Evolutionary conservation across 129 eudicot genomes (phyloP), one percentile per base, ranked within the genome.

Genomic region (Oenanthe sinensis): DNA sequence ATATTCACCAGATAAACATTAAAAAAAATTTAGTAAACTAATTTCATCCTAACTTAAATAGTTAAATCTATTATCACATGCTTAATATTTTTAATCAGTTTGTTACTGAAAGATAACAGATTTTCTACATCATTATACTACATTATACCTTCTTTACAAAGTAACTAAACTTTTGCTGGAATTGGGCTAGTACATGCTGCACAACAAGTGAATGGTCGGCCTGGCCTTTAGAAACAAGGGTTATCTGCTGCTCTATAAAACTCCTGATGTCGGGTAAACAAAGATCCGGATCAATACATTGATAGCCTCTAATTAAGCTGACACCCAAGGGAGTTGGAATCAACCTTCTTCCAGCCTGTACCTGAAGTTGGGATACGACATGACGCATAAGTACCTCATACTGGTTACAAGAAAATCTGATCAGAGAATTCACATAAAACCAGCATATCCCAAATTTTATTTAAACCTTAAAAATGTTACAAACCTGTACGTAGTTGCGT

Each of bases 191-290:
- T 44, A 88, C 92, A 75, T 91, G 97, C 74, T 88, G 86, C 81
- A 93, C 93, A 77, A 93, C 91, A 76, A 89, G 87, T 16, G 87
- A 80, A 85, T 91, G 91, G 73, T 93, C 87, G 75, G 97, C 97
- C 82, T 89, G 91, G 71, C 98, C 98, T 87, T 93, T 93, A 33
- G 97, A 93, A 76, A 93, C 90, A 26, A 91, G 95, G 70, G 90
- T 83, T 74, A 93, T 93, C 80, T 93, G 98, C 42, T 93, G 95
- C 84, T 93, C 98, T 39, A 93, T 93, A 83, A 93, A 93, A 83
- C 97, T 84, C 45, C 98, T 89, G 43, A 93, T 93, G 79, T 93
- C 98, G 2, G 98, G 98, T 83, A 93, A 85, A 85, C 97, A 93
- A 47, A 93, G 90, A 85, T 93, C 98, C 43, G 98, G 97, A 85